Conservation (phyloP, 441 rosid species). For the Erysimum cheiri region DNA sequence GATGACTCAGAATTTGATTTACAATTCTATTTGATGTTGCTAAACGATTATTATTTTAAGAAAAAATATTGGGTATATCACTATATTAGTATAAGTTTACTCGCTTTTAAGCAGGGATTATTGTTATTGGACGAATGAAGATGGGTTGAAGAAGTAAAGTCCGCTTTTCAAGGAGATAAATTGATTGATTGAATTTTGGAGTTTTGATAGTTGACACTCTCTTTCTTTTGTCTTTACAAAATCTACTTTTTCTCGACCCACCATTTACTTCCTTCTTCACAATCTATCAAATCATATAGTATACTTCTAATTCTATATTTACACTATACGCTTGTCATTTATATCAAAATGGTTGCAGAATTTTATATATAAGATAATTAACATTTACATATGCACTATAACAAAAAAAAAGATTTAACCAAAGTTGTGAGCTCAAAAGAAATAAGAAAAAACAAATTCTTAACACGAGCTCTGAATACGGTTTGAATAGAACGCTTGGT, state of each 20-base stretch:
- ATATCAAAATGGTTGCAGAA: neutral
- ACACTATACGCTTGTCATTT: slow-evolving; percentile 4
- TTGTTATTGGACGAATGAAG: slow-evolving; percentile 16
- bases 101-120: neutral
- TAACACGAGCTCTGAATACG: neutral
- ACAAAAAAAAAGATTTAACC: too few relatives aligned
- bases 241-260: slow-evolving; percentile 28
- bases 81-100: neutral
- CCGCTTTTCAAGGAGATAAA: slow-evolving; percentile 35
- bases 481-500: neutral
- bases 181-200: slow-evolving; percentile 42
- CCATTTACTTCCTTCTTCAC: slow-evolving; percentile 23
- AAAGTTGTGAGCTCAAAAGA: too few relatives aligned
- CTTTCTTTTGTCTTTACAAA: slow-evolving; percentile 30
- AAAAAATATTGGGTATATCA: neutral
- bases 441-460: too few relatives aligned
- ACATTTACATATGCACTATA: too few relatives aligned
- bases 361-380: too few relatives aligned
- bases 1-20: neutral
- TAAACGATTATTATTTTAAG: neutral
- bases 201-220: slow-evolving; percentile 24
- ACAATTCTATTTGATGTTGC: neutral
- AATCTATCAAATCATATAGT: slow-evolving; percentile 35
- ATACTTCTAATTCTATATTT: slow-evolving; percentile 7
- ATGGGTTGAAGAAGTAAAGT: slow-evolving; percentile 21